phyloP scores from a whole-genome alignment of 495 filamentous ascomycete genomes.

The Neurospora sp. region DNA sequence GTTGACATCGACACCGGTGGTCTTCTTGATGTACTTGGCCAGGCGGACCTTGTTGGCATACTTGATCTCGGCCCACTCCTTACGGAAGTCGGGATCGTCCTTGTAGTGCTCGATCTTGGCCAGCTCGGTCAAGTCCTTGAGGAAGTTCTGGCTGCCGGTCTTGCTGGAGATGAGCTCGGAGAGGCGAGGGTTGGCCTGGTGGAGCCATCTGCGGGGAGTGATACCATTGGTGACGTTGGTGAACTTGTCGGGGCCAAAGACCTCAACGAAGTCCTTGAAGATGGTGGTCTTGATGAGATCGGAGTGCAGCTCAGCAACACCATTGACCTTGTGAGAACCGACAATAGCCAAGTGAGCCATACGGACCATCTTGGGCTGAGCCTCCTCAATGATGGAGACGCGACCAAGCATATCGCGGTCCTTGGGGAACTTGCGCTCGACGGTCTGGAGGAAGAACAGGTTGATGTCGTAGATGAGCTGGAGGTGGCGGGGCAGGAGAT shows the following conservation, averaged over 20 bases:
- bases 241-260: slow-evolving; percentile 94
- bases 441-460: slow-evolving; percentile 77
- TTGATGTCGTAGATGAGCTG: slow-evolving; percentile 99
- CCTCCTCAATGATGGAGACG: slow-evolving; percentile 95
- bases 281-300: slow-evolving; percentile 97
- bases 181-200: slow-evolving; percentile 90
- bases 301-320: slow-evolving; percentile 93
- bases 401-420: slow-evolving; percentile 74
- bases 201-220: slow-evolving; percentile 89
- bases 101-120: slow-evolving; percentile 71
- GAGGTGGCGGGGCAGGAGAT: slow-evolving; percentile 86
- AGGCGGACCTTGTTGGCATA: slow-evolving; percentile 60
- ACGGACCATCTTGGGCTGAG: slow-evolving; percentile 92
- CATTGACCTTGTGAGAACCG: slow-evolving; percentile 98
- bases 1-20: slow-evolving; percentile 69
- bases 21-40: slow-evolving; percentile 79
- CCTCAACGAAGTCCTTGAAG: slow-evolving; percentile 93
- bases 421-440: slow-evolving; percentile 82
- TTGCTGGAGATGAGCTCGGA: slow-evolving; percentile 89
- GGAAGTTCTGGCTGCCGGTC: slow-evolving; percentile 67
- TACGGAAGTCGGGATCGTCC: slow-evolving; percentile 80
- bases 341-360: slow-evolving; percentile 95
- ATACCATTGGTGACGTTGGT: slow-evolving; percentile 98
- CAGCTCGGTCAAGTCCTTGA: slow-evolving; percentile 78
- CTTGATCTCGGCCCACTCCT: slow-evolving; percentile 88